Evolutionary conservation across 164 flowering plant species (phyloP).

Genomic region (Magnolia changhungtana): DNA sequence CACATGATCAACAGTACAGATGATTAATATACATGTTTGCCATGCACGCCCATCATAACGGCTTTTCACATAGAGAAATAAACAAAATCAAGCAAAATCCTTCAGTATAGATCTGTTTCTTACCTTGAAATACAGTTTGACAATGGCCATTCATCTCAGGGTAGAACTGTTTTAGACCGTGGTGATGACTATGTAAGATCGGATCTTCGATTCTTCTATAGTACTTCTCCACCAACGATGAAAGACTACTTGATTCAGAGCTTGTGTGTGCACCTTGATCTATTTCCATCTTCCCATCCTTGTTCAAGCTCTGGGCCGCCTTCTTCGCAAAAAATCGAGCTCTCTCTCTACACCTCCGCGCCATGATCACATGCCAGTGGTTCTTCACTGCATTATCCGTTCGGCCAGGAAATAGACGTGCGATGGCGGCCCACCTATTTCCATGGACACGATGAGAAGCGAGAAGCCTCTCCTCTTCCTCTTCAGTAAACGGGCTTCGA

Average conservation of each 20-base stretch:
- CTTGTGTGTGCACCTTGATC: slow-evolving; percentile 6
- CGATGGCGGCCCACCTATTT: slow-evolving; percentile 60
- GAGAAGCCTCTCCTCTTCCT: slow-evolving; percentile 64
- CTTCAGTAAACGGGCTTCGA: slow-evolving; percentile 61
- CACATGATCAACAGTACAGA: no score
- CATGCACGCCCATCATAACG: no score
- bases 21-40: no score
- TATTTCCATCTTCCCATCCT: slow-evolving; percentile 7
- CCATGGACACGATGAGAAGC: slow-evolving; percentile 63
- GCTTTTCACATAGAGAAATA: not conserved
- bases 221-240: slow-evolving; percentile 20
- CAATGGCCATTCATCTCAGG: slow-evolving; percentile 2
- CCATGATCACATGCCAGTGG: slow-evolving; percentile 75
- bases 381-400: slow-evolving; percentile 78
- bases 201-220: slow-evolving; percentile 12
- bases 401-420: slow-evolving; percentile 62
- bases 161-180: slow-evolving; percentile 4
- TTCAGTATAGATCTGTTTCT: not conserved
- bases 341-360: slow-evolving; percentile 44
- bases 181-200: slow-evolving; percentile 8
- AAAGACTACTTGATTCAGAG: slow-evolving; percentile 11
- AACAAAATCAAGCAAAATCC: not conserved
- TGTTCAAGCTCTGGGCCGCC: slow-evolving; percentile 21
- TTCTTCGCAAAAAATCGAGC: slow-evolving; percentile 36
- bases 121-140: slow-evolving; percentile 13